A percentile compares a stretch with the other conserved stretches of the same genome.
phyloP scores from a whole-genome alignment of 805 yeast species.

The Candida loeiensis region DNA sequence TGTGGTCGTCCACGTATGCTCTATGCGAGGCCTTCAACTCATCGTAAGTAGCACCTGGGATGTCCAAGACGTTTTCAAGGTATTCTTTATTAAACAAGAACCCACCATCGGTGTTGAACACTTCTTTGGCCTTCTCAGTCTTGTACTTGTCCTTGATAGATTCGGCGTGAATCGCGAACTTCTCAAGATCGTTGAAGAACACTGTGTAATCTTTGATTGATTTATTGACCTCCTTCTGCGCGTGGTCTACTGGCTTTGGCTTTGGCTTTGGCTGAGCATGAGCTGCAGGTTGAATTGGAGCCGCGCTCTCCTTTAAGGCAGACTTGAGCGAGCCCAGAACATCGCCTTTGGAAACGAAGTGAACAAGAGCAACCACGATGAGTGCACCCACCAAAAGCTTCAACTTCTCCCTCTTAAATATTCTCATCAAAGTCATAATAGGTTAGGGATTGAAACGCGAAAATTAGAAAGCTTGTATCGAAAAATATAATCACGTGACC shows the following conservation, averaged over 20 bases:
- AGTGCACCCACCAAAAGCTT: constrained; percentile 7
- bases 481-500: not conserved
- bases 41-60: constrained; percentile 31
- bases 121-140: constrained; percentile 40
- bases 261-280: not conserved
- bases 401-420: constrained; percentile 11
- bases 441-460: not conserved
- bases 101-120: constrained; percentile 36
- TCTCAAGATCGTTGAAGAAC: constrained; percentile 32
- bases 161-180: constrained; percentile 33
- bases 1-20: constrained; percentile 28
- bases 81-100: constrained; percentile 46
- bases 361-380: constrained; percentile 1
- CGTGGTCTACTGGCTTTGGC: constrained; percentile 1
- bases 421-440: constrained; percentile 8
- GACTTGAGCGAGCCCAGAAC: not conserved
- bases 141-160: constrained; percentile 43
- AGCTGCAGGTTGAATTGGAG: not conserved
- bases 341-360: constrained; percentile 5
- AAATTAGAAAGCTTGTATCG: not conserved
- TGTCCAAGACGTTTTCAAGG: constrained; percentile 39
- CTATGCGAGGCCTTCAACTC: constrained; percentile 38
- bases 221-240: not conserved
- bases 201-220: constrained; percentile 22
- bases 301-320: not conserved